These are phyloP conservation scores for Phytophthora litchii DNA, from an alignment of 352 stramenopile genomes.

Conservation along the genomic window DNA sequence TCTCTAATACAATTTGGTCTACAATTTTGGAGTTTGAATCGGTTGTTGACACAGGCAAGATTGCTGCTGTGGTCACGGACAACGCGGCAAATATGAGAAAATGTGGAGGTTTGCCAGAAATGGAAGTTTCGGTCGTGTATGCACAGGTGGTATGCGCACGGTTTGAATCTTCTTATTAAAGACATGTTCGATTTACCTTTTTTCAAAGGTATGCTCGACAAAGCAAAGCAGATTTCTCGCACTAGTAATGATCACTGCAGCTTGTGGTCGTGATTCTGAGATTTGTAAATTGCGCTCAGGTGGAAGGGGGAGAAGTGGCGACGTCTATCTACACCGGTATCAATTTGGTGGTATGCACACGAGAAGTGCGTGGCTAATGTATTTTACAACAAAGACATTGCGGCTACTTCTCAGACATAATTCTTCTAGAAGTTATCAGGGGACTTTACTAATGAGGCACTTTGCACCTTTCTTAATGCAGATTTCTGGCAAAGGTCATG, in stretches of 20 bases:
- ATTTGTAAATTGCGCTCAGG: neutral
- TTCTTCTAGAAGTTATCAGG: too few species aligned
- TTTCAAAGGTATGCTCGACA: conserved; percentile 1
- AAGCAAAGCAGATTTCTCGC: neutral
- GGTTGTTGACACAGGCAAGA: neutral
- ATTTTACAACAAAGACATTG: too few species aligned
- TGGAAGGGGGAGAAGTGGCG: neutral
- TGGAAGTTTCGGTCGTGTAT: too few species aligned
- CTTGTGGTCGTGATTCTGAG: conserved; percentile 7
- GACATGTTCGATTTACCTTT: conserved; percentile 11
- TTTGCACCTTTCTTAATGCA: too few species aligned
- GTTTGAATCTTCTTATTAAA: conserved; percentile 28
- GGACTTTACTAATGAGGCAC: neutral
- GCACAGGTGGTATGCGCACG: conserved; percentile 10
- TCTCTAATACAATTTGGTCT: neutral
- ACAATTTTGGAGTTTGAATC: conserved; percentile 10
- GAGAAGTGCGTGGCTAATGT: conserved; percentile 16
- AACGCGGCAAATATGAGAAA: conserved; percentile 25
- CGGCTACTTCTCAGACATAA: too few species aligned
- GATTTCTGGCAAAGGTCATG: conserved; percentile 1
- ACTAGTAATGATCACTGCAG: neutral
- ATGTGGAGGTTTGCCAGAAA: neutral
- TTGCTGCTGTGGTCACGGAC: conserved; percentile 13
- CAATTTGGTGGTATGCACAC: conserved; percentile 16
- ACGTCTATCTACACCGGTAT: conserved; percentile 1